phyloP scores from a whole-genome alignment of 78 protist species.

The Dictyostelium intermedium region DNA sequence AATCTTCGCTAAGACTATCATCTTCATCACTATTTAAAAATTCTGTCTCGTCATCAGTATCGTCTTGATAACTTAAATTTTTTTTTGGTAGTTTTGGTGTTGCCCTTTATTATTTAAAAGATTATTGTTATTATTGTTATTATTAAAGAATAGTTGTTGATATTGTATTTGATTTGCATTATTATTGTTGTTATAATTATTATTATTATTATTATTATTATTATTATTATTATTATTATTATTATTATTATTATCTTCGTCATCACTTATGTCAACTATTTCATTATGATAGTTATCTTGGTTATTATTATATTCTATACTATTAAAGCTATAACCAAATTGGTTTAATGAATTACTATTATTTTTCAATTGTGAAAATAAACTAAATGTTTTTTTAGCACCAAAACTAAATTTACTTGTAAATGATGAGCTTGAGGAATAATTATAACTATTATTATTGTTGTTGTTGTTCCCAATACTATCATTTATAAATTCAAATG shows the following conservation, averaged over 20 bases:
- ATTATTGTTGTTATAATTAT: neutral
- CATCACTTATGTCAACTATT: constrained; percentile 5
- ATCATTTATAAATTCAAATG: constrained; percentile 25
- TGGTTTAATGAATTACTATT: neutral
- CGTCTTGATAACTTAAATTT: neutral
- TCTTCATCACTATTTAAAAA: neutral
- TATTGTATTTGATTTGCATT: neutral
- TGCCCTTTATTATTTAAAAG: neutral
- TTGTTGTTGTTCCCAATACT: neutral
- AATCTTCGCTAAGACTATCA: neutral
- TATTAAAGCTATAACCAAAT: neutral
- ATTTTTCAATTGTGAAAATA: neutral
- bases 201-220: neutral
- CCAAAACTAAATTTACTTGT: constrained; percentile 1
- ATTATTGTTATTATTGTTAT: neutral
- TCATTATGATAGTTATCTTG: neutral
- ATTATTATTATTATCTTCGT: neutral
- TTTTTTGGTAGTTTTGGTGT: neutral
- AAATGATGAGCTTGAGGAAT: neutral
- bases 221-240: neutral
- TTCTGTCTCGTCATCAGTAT: neutral
- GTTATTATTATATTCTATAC: neutral
- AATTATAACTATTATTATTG: neutral
- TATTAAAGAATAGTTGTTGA: neutral
- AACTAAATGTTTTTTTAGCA: neutral